phyloP scores from a whole-genome alignment of 148 eudicot genomes.

The Rhododendron henanense region DNA sequence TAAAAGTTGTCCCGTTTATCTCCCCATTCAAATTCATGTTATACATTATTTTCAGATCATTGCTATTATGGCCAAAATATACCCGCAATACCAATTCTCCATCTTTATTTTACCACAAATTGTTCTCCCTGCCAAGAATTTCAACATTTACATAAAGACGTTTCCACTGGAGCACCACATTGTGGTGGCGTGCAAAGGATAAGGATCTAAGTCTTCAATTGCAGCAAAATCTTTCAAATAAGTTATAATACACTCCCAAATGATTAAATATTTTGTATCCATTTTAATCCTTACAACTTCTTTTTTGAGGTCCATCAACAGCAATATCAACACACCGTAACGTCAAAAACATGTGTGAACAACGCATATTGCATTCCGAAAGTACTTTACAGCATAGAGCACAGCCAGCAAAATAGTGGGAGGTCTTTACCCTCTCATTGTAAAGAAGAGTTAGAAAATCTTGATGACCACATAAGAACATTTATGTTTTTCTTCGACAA shows the following conservation, averaged over 20 bases:
- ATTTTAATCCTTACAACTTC: not conserved
- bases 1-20: too few species aligned
- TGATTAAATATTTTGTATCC: not conserved
- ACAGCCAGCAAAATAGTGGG: not conserved
- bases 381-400: not conserved
- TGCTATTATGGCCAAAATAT: too few species aligned
- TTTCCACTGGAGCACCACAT: not conserved
- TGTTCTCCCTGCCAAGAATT: too few species aligned
- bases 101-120: not conserved
- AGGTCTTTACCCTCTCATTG: not conserved
- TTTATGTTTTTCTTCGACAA: not conserved
- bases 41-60: too few species aligned
- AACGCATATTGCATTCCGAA: not conserved
- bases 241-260: not conserved
- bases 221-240: not conserved
- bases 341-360: not conserved
- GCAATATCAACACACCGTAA: not conserved
- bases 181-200: not conserved
- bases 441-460: not conserved
- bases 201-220: not conserved
- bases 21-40: too few species aligned
- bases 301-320: not conserved
- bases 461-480: not conserved
- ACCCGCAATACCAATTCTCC: too few species aligned
- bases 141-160: too few species aligned